A percentile compares a stretch with the other conserved stretches of the same genome.
Conservation (phyloP, 805 yeast genomes). For the Cyberlindnera nakhonratchasimensis region DNA sequence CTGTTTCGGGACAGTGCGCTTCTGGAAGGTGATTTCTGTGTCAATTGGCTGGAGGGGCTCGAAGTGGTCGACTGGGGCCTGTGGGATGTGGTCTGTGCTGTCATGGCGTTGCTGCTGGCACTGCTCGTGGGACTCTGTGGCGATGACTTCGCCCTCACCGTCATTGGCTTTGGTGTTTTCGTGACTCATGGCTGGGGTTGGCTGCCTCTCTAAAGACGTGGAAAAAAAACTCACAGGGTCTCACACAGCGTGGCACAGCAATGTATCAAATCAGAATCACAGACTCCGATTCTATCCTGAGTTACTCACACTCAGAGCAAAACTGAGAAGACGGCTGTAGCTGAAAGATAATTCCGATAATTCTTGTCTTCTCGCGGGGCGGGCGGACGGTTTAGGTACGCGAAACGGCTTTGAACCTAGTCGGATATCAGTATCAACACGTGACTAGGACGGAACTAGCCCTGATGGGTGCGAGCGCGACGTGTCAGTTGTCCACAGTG, state of each 20-base stretch:
- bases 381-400: too few relatives aligned
- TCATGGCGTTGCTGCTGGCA: conserved; percentile 1
- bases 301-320: too few relatives aligned
- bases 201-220: not conserved
- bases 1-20: conserved; percentile 57
- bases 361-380: too few relatives aligned
- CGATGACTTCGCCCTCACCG: conserved; percentile 1
- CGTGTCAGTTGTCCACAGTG: conserved; percentile 11
- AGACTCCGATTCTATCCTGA: too few relatives aligned
- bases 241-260: not conserved
- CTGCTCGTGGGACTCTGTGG: not conserved
- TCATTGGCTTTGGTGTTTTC: not conserved
- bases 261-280: too few relatives aligned
- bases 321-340: too few relatives aligned
- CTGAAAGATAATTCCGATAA: too few relatives aligned
- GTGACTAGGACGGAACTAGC: not conserved
- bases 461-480: too few relatives aligned
- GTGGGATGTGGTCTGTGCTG: conserved; percentile 8
- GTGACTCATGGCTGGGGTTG: conserved; percentile 1
- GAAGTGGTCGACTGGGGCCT: conserved; percentile 30
- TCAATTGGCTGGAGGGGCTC: conserved; percentile 9
- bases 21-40: conserved; percentile 53
- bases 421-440: conserved; percentile 3
- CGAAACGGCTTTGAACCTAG: not conserved
- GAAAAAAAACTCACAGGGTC: not conserved